Evolutionary conservation across 805 yeast genomes (phyloP).

Genomic region (Metschnikowia similis): DNA sequence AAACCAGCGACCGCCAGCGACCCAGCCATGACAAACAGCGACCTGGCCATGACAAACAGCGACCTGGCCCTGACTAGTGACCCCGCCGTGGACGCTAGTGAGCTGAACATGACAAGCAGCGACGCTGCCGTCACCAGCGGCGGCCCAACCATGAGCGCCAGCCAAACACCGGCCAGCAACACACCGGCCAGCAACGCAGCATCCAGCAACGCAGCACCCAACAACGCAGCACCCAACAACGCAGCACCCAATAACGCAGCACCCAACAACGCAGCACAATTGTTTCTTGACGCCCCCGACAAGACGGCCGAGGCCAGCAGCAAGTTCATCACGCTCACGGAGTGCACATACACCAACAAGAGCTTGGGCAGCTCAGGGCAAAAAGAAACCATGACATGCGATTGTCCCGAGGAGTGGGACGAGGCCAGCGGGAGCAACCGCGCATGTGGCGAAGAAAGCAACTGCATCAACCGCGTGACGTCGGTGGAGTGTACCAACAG

Average conservation of each 20-base stretch:
- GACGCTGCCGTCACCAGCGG: too few species aligned
- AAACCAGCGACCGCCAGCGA: too few species aligned
- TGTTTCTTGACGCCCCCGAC: constrained; percentile 43
- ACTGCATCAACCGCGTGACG: constrained; percentile 89
- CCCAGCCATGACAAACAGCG: too few species aligned
- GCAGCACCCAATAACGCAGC: background rate
- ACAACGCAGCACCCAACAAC: constrained; percentile 13
- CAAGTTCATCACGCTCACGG: constrained; percentile 52
- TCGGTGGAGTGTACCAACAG: constrained; percentile 85
- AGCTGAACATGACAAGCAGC: too few species aligned
- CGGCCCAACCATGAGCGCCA: too few species aligned
- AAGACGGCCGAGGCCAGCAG: constrained; percentile 65
- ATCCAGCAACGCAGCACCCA: background rate
- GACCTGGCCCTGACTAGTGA: too few species aligned
- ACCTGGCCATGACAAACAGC: too few species aligned
- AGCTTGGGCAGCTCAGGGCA: constrained; percentile 67
- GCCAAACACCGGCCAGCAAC: background rate
- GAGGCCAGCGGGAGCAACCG: constrained; percentile 31
- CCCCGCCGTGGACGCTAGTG: too few species aligned
- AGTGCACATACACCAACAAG: constrained; percentile 61
- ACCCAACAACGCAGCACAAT: constrained; percentile 12
- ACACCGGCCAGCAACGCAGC: too few species aligned
- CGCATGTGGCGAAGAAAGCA: constrained; percentile 83
- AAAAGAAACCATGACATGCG: constrained; percentile 86
- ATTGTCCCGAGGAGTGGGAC: constrained; percentile 60